Evolutionary conservation across 2,329 filamentous ascomycete genomes (phyloP).

Genomic region (Trichophyton benhamiae): DNA sequence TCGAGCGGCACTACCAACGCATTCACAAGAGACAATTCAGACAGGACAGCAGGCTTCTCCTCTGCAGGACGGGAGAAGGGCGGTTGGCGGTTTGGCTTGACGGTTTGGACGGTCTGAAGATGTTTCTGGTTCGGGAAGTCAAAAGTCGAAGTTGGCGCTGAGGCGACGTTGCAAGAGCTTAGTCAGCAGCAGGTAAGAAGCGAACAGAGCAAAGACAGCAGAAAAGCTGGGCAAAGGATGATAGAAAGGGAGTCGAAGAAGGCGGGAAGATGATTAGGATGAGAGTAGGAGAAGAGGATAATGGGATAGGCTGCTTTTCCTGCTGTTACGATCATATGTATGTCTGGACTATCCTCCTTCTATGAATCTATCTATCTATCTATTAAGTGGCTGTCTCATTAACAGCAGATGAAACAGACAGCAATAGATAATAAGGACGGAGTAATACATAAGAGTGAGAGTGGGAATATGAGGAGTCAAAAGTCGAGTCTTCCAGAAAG

Average conservation of each 20-base stretch:
- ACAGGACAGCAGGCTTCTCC: too few species aligned
- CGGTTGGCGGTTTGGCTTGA: not conserved
- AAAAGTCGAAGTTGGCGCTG: not conserved
- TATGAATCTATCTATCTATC: not conserved
- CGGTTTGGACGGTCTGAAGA: not conserved
- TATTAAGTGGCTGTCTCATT: too few species aligned
- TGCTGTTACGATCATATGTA: not conserved
- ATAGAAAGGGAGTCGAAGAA: not conserved
- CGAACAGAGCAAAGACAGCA: not conserved
- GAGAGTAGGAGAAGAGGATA: not conserved
- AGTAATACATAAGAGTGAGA: too few species aligned
- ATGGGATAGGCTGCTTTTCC: not conserved
- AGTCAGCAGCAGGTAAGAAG: not conserved
- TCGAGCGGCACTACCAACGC: not conserved
- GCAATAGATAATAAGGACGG: too few species aligned
- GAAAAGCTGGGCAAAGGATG: not conserved
- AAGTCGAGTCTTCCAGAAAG: too few species aligned
- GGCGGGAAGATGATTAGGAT: not conserved
- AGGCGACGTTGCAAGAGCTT: slow-evolving; percentile 4
- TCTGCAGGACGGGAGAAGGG: not conserved
- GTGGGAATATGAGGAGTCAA: too few species aligned
- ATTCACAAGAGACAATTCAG: too few species aligned
- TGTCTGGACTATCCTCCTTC: not conserved
- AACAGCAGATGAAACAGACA: too few species aligned
- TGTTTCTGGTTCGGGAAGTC: not conserved